Evolutionary conservation across 2,329 filamentous ascomycete genomes (phyloP).

Genomic region (Sclerotinia sclerotiorum): DNA sequence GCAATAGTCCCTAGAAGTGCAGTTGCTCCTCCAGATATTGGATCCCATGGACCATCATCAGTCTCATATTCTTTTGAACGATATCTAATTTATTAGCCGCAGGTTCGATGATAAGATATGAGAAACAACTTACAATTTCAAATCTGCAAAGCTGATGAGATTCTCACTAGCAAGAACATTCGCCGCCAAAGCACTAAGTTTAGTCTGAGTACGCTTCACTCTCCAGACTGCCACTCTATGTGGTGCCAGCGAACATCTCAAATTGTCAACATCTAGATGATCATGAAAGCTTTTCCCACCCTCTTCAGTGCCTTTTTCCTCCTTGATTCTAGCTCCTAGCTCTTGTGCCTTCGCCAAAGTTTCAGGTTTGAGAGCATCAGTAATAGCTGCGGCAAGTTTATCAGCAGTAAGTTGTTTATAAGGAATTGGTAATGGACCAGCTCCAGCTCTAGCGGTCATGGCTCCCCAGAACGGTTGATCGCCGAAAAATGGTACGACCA

Average conservation of each 20-base stretch:
- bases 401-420: conserved; percentile 66
- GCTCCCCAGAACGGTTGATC: conserved; percentile 83
- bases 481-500: conserved; percentile 84
- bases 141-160: conserved; percentile 64
- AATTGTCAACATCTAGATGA: conserved; percentile 63
- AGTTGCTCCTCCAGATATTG: conserved; percentile 72
- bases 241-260: conserved; percentile 70
- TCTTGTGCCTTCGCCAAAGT: conserved; percentile 54
- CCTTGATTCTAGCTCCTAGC: conserved; percentile 60
- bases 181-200: conserved; percentile 71
- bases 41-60: conserved; percentile 75
- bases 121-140: conserved; percentile 65
- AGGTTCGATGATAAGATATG: not conserved
- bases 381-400: conserved; percentile 64
- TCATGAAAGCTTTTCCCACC: conserved; percentile 70
- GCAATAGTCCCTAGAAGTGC: conserved; percentile 82
- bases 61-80: conserved; percentile 69
- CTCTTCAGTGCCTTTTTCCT: conserved; percentile 62
- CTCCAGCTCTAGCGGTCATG: conserved; percentile 71
- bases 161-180: conserved; percentile 65
- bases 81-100: conserved; percentile 42
- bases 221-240: conserved; percentile 72
- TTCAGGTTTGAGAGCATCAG: conserved; percentile 57
- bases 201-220: conserved; percentile 64
- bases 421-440: conserved; percentile 68